Base-by-base conservation (phyloP, 768 basidiomycete species). In the Boletus rex-veris region DNA sequence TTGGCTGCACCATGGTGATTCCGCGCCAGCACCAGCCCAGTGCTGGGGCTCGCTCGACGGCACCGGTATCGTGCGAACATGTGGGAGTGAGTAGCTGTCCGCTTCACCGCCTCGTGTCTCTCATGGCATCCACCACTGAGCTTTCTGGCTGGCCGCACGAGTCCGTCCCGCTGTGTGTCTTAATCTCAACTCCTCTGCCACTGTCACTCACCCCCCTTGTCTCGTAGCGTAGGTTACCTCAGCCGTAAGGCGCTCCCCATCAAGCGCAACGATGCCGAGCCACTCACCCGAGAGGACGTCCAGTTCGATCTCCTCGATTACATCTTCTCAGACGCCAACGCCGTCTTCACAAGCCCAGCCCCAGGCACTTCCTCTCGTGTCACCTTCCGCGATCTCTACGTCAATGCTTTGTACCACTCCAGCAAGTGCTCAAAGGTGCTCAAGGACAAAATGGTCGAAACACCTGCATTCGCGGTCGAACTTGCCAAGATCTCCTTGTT, bases 401-500 rank as follows among this genome's bases (percentile, higher is more conserved):
- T 91, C 58, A 85, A 88, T 61, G 84, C 90, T 9, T 70, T 93
- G 58, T 86, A 85, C 72, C 82, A 84, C 69, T 92, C 88, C 35
- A 81, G 75, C 68, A 91, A 87, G 75, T 92, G 87, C 68, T 92
- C 91, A 60, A 91, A 91, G 72, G 86, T 89, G 39, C 79, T 93
- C 69, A 87, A 89, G 70, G 87, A 90, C 66, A 92, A 92, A 71
- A 90, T 95, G 85, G 71, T 84, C 47, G 88, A 92, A 51, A 86
- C 82, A 1, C 88, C 88, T 14, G 82, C 82, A 7, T 92, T 90
- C 68, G 85, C 84, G 6, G 73, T 84, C 58, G 90, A 90, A 69
- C 81, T 92, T 48, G 87, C 86, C 48, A 92, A 92, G 73, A 82
- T 94, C 36, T 85, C 88, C 26, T 76, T 94, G 33, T 75, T 94